Evolutionary conservation across 139 green algal genomes (phyloP), one percentile per base, ranked within the genome.

Genomic region (Chlorella sp.): DNA sequence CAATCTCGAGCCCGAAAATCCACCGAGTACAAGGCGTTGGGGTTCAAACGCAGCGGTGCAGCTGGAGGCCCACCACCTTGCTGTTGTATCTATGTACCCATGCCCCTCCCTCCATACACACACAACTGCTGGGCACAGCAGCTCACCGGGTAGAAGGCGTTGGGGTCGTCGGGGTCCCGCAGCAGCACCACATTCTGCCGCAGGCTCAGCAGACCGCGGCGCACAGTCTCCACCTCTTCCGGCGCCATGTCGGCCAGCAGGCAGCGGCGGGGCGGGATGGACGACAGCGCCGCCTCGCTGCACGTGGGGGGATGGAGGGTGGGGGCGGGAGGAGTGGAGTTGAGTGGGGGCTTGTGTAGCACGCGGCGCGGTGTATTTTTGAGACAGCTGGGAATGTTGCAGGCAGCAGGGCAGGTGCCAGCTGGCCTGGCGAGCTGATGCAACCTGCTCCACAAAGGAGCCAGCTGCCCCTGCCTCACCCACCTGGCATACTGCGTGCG

Each of bases 131-230:
- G n/a, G n/a, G n/a, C n/a, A n/a, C 46, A 54, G 43, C 72, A 5
- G 58, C 36, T 85, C 86, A 90, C 81, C 26, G 94, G 94, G 87
- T 95, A 93, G 87, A 97, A 95, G 5, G 46, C 43, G 46, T 93
- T 80, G 28, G 84, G 69, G 80, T 97, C 90, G 20, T 96, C 86
- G 0, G 84, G 72, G 73, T 98, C 92, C 30, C 84, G 80, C 74
- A 99, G 87, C 78, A 99, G 92, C 70, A 96, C 83, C 80, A 98
- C 94, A 76, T 98, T 98, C 80, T 97, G 94, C 30, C 89, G 80
- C 85, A 98, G 90, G 64, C 84, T 60, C 64, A 98, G 72, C 85
- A 99, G 91, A 3, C 94, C 95, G n/a, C 88, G 82, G 11, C 81
- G 78, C n/a, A 90, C 85, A 8, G 26, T 34, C 28, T 90, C 82